Conservation (phyloP, 129 eudicot species). For the Escallonia herrerae region DNA sequence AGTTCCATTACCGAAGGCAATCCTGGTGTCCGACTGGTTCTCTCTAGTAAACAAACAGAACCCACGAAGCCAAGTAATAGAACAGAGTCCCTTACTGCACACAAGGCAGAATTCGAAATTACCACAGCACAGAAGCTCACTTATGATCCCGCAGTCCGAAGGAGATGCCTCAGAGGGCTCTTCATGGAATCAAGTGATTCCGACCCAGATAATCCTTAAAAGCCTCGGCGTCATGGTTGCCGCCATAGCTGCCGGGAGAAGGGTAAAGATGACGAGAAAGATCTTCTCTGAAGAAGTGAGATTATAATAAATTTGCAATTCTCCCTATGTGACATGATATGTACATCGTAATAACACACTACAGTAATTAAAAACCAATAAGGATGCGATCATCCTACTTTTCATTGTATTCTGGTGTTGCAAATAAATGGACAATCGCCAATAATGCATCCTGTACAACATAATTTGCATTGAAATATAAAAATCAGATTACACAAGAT, state of each 20-base stretch:
- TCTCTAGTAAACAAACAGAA: slow-evolving; percentile 16
- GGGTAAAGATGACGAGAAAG: slow-evolving; percentile 24
- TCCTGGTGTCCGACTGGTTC: slow-evolving; percentile 66
- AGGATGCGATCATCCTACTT: slow-evolving; percentile 11
- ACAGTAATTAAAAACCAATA: slow-evolving; percentile 6
- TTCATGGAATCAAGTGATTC: slow-evolving; percentile 49
- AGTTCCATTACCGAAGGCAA: slow-evolving; percentile 45
- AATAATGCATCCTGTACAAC: neutral
- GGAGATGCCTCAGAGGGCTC: slow-evolving; percentile 68
- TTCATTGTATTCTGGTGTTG: neutral
- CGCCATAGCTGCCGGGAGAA: slow-evolving; percentile 32
- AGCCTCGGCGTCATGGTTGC: slow-evolving; percentile 78
- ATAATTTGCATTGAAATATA: neutral
- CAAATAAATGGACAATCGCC: neutral
- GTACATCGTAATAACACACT: neutral
- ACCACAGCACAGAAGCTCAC: slow-evolving; percentile 40
- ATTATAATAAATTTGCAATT: neutral
- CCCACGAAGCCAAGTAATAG: slow-evolving; percentile 12
- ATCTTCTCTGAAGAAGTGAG: slow-evolving; percentile 30
- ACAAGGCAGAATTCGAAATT: slow-evolving; percentile 33
- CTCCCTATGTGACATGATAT: neutral
- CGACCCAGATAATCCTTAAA: slow-evolving; percentile 41
- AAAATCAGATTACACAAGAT: neutral
- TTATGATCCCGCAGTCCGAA: slow-evolving; percentile 42
- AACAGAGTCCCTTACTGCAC: slow-evolving; percentile 17